Evolutionary conservation across 805 yeast species (phyloP).

Genomic region (Blastobotrys chiropterorum): DNA sequence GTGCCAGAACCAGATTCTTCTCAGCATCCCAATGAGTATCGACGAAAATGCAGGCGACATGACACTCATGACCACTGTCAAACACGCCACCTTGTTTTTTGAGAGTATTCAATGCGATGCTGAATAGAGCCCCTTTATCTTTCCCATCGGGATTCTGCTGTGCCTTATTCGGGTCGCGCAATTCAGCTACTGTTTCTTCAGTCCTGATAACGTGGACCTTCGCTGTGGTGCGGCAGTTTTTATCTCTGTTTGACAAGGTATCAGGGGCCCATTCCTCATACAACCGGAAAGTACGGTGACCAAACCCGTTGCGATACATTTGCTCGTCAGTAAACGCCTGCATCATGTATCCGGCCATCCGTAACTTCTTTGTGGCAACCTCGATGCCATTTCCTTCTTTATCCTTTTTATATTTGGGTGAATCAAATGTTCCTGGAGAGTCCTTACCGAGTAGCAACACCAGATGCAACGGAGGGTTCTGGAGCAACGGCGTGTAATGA

Average conservation of each 20-base stretch:
- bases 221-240: slow-evolving; percentile 46
- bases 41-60: slow-evolving; percentile 78
- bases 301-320: slow-evolving; percentile 72
- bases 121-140: slow-evolving; percentile 69
- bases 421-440: slow-evolving; percentile 63
- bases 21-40: slow-evolving; percentile 79
- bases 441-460: slow-evolving; percentile 74
- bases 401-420: slow-evolving; percentile 40
- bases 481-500: slow-evolving; percentile 48
- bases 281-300: slow-evolving; percentile 70
- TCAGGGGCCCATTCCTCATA: slow-evolving; percentile 56
- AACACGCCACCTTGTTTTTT: slow-evolving; percentile 51
- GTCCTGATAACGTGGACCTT: slow-evolving; percentile 74
- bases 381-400: slow-evolving; percentile 59
- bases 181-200: slow-evolving; percentile 59
- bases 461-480: slow-evolving; percentile 74
- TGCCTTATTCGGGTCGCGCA: slow-evolving; percentile 73
- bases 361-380: slow-evolving; percentile 64
- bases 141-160: slow-evolving; percentile 77
- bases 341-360: slow-evolving; percentile 82
- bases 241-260: slow-evolving; percentile 46
- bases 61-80: slow-evolving; percentile 44
- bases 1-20: slow-evolving; percentile 59
- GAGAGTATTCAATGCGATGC: slow-evolving; percentile 73
- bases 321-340: slow-evolving; percentile 89